Conservation (phyloP, 345 rosid species). For the Boechera divaricarpa region DNA sequence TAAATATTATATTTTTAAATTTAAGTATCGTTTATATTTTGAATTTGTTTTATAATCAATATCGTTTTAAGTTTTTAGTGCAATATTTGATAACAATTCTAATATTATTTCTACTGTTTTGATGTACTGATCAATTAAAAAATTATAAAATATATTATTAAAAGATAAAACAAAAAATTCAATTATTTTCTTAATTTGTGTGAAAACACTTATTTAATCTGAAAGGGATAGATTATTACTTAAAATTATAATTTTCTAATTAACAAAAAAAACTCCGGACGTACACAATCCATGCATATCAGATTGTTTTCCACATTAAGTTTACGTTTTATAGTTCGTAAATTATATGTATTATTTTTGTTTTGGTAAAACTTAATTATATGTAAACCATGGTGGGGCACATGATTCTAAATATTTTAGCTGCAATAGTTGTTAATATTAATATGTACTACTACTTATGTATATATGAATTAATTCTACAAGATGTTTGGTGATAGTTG, state of each 20-base stretch:
- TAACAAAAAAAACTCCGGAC: not conserved
- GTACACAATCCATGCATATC: constrained; percentile 10
- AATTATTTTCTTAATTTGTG: no score
- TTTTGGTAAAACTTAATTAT: not conserved
- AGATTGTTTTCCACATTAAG: not conserved
- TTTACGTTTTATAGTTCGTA: not conserved
- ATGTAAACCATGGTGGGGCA: not conserved
- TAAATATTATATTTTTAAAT: not conserved
- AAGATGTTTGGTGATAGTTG: constrained; percentile 33
- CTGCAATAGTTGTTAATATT: not conserved
- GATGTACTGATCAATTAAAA: no score
- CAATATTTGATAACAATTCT: no score
- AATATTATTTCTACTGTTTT: no score
- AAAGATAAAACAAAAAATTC: no score
- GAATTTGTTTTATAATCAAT: no score
- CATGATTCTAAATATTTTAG: not conserved
- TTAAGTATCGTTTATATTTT: no score
- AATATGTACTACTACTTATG: not conserved
- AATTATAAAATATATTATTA: no score
- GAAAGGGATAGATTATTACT: no score
- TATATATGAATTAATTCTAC: not conserved
- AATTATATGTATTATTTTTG: not conserved
- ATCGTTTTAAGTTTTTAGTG: no score
- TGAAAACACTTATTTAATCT: no score
- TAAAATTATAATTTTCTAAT: not conserved